phyloP scores from a whole-genome alignment of 2,329 filamentous ascomycete species.

The Monilinia vaccinii-corymbosi region DNA sequence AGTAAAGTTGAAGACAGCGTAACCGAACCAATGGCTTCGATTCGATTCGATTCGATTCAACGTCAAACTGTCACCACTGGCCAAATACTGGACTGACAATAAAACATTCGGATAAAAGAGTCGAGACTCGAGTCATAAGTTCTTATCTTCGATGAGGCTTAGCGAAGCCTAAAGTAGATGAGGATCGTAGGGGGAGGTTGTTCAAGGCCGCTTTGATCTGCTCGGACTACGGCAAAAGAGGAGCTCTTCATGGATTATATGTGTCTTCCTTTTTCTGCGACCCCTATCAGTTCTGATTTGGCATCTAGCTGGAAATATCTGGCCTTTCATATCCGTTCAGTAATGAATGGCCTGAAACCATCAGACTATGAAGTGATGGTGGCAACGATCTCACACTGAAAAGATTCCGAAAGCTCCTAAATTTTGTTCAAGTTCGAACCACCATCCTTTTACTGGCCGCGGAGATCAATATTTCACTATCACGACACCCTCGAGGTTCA shows the following conservation, averaged over 20 bases:
- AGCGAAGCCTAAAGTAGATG: slow-evolving; percentile 2
- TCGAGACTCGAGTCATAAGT: not conserved
- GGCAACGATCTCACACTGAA: not conserved
- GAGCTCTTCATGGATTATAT: not conserved
- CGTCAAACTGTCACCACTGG: not conserved
- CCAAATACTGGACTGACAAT: too few relatives aligned
- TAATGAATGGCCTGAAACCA: not conserved
- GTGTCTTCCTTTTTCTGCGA: slow-evolving; percentile 6
- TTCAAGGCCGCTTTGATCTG: not conserved
- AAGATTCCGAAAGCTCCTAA: not conserved
- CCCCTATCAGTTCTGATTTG: not conserved
- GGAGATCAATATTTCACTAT: not conserved
- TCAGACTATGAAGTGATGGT: not conserved
- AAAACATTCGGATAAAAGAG: not conserved
- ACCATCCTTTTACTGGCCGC: not conserved
- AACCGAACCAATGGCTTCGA: not conserved
- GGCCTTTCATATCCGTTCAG: not conserved
- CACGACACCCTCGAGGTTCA: not conserved
- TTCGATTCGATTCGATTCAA: not conserved
- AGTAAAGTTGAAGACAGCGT: not conserved
- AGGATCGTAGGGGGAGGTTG: not conserved
- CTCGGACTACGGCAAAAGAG: not conserved
- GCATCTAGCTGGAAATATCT: not conserved
- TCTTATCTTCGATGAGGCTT: slow-evolving; percentile 7
- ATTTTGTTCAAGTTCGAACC: not conserved